Base-by-base conservation (phyloP, 177 flowering plant species). In the Vitis hybrid region DNA sequence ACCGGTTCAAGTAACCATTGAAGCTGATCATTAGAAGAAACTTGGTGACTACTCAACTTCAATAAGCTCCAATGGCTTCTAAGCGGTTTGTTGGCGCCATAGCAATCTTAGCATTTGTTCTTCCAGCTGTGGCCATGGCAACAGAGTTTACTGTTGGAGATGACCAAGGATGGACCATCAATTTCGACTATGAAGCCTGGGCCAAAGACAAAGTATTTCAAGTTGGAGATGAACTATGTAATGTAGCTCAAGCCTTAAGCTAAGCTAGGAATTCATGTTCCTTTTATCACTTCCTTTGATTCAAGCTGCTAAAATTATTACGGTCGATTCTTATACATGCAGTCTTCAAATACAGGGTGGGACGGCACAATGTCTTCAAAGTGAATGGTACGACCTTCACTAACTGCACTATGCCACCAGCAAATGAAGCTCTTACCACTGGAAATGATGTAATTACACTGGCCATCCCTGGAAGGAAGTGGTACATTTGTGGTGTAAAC, bases 131-230 rank as follows among this genome's bases (percentile, higher is more conserved):
- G 6, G 40, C 62, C 18, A 2, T 57, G 56, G 72, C 71, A 1
- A 68, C 64, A 0, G 64, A 65, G 17, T 50, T 5, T 60, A 40
- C 60, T 3, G 70, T 72, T 18, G 86, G 48, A 83, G 88, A 75
- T 81, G 82, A 50, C 70, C 78, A 73, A 83, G 68, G 51, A 86
- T 82, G 56, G 97, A 93, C 90, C 88, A 85, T 75, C 79, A 48
- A 27, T 4, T 56, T 66, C 54, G 35, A 72, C 55, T 72, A 72
- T 50, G 13, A 18, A 46, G 58, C 27, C 10, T 72, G 74, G 74
- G 70, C 74, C 7, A 30, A 18, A 1, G 74, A 24, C 59, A 24
- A 65, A n/a, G 35, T 6, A 2, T 72, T 72, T 27, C 17, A n/a
- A 0, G 74, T 72, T 50, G 74, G 74, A 1, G 74, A 72, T 35